These are phyloP conservation scores for Hura crepitans DNA, from an alignment of 441 rosid species.

Conservation along the genomic window DNA sequence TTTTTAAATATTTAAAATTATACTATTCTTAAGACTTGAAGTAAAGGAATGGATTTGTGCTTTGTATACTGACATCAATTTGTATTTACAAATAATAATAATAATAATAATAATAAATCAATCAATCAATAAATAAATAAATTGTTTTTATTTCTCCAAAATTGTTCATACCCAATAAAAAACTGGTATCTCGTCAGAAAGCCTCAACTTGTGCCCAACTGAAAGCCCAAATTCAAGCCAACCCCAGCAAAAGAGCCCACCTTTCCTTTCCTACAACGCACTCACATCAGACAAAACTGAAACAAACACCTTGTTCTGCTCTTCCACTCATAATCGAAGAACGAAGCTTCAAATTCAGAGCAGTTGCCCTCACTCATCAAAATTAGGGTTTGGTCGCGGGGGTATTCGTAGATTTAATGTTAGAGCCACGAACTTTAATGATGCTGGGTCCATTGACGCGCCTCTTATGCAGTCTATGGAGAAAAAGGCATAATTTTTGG, in stretches of 20 bases:
- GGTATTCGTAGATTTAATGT: slow-evolving; percentile 36
- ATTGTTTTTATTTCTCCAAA: no score
- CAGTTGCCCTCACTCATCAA: slow-evolving; percentile 10
- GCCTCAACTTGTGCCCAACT: background rate
- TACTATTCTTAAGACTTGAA: no score
- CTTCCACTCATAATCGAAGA: slow-evolving; percentile 14
- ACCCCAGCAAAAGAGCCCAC: slow-evolving; percentile 22
- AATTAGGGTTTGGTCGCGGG: slow-evolving; percentile 28
- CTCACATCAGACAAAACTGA: slow-evolving; percentile 3
- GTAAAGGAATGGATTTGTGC: slow-evolving; percentile 36
- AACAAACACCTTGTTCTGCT: slow-evolving; percentile 23
- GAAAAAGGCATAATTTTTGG: slow-evolving; percentile 47
- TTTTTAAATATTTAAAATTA: no score
- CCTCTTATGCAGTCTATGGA: slow-evolving; percentile 87
- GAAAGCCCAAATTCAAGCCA: background rate
- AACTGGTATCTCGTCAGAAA: no score
- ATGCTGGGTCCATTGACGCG: slow-evolving; percentile 73
- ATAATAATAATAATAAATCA: no score
- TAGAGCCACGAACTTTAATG: slow-evolving; percentile 61
- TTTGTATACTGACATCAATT: slow-evolving; percentile 18
- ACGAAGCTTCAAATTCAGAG: slow-evolving; percentile 25
- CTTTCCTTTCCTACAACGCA: slow-evolving; percentile 23
- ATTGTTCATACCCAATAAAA: no score
- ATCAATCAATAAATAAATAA: no score
- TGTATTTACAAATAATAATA: no score